phyloP scores from a whole-genome alignment of 129 eudicot species.

The Deinandra increscens region DNA sequence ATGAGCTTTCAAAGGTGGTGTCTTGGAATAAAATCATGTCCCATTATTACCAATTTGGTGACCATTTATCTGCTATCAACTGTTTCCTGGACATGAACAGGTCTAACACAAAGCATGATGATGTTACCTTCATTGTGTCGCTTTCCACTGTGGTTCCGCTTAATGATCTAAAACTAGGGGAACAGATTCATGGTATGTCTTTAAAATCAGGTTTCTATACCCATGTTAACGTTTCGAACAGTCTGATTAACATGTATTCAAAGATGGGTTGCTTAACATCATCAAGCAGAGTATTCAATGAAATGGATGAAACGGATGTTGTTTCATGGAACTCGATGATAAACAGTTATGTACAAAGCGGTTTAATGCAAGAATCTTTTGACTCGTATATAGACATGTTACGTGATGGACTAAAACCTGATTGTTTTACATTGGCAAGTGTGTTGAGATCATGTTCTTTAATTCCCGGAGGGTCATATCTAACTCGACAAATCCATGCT shows the following conservation, averaged over 20 bases:
- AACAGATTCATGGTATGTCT: conserved; percentile 41
- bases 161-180: conserved; percentile 31
- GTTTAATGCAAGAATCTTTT: conserved; percentile 43
- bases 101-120: conserved; percentile 29
- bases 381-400: conserved; percentile 30
- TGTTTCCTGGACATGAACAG: conserved; percentile 34
- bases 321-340: conserved; percentile 52
- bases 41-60: conserved; percentile 33
- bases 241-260: conserved; percentile 46
- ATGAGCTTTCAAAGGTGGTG: conserved; percentile 13
- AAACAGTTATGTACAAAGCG: conserved; percentile 38
- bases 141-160: conserved; percentile 25
- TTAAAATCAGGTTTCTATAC: conserved; percentile 35
- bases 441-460: conserved; percentile 43
- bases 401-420: conserved; percentile 32
- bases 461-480: conserved; percentile 21
- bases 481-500: conserved; percentile 44
- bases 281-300: conserved; percentile 37
- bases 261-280: conserved; percentile 36
- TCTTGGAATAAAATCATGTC: conserved; percentile 46
- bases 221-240: conserved; percentile 33
- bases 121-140: conserved; percentile 30
- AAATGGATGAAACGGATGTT: conserved; percentile 37
- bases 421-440: conserved; percentile 47
- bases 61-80: conserved; percentile 27